phyloP scores from a whole-genome alignment of 345 rosid species.

The Streptanthus diversifolius region DNA sequence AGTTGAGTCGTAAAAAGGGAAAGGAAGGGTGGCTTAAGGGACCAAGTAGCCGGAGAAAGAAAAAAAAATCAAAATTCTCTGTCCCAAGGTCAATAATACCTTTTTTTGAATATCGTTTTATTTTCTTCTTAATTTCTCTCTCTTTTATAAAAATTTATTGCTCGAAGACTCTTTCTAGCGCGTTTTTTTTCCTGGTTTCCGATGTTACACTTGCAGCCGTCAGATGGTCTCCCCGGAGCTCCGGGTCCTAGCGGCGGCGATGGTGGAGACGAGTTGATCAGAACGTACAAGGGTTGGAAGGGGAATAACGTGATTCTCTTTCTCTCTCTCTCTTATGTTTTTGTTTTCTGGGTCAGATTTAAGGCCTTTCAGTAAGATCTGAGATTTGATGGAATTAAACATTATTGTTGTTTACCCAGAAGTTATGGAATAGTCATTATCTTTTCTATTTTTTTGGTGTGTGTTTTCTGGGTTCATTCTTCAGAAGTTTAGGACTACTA shows the following conservation, averaged over 20 bases:
- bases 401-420: background rate
- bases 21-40: constrained; percentile 23
- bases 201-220: constrained; percentile 43
- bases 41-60: constrained; percentile 2
- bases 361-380: constrained; percentile 35
- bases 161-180: background rate
- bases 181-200: constrained; percentile 2
- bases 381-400: background rate
- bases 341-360: background rate
- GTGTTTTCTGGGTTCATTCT: constrained; percentile 3
- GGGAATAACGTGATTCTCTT: constrained; percentile 61
- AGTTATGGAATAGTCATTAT: background rate
- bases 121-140: background rate
- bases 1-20: constrained; percentile 26
- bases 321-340: background rate
- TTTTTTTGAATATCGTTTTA: background rate
- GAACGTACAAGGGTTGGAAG: constrained; percentile 73
- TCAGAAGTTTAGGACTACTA: background rate
- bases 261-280: constrained; percentile 39
- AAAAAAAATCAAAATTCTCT: constrained; percentile 1
- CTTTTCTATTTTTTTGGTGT: background rate
- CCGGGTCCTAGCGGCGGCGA: constrained; percentile 33
- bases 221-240: constrained; percentile 32
- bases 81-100: constrained; percentile 10
- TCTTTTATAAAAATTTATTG: constrained; percentile 4